Evolutionary conservation across 1,139 yeast species (phyloP).

Genomic region (Kodamaea alishanica): DNA sequence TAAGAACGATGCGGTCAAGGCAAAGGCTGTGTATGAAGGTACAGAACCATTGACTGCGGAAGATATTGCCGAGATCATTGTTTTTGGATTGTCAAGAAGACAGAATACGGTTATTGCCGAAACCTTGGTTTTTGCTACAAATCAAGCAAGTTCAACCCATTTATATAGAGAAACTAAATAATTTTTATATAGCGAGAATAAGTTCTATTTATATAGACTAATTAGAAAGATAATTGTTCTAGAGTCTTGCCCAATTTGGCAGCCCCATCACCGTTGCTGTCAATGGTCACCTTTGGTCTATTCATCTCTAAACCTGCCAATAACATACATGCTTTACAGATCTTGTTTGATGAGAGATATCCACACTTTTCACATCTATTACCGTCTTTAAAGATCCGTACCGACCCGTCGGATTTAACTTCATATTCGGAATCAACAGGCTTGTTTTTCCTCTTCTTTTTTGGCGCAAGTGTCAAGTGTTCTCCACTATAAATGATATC

Average conservation of each 20-base stretch:
- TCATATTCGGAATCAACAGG: conserved; percentile 40
- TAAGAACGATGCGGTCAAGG: conserved; percentile 65
- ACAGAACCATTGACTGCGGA: conserved; percentile 70
- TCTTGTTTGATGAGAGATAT: conserved; percentile 78
- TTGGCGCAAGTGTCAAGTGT: conserved; percentile 64
- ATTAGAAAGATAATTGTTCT: conserved; percentile 59
- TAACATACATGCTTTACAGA: conserved; percentile 91
- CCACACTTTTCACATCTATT: conserved; percentile 87
- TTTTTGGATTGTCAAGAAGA: conserved; percentile 67
- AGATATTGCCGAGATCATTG: conserved; percentile 80
- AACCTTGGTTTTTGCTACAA: conserved; percentile 67
- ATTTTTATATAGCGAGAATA: conserved; percentile 1
- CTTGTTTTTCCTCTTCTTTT: conserved; percentile 39
- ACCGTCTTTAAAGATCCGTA: conserved; percentile 55
- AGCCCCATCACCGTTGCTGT: conserved; percentile 59
- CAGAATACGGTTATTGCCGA: conserved; percentile 78
- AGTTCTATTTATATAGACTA: not conserved
- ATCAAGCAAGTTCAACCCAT: conserved; percentile 75
- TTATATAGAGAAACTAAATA: conserved; percentile 22
- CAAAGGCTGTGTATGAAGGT: conserved; percentile 70
- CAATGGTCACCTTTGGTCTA: conserved; percentile 59
- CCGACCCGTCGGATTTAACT: conserved; percentile 59
- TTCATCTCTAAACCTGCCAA: conserved; percentile 79
- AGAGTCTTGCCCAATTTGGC: conserved; percentile 64
- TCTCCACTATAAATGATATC: conserved; percentile 96